These are phyloP conservation scores for Salix purpurea DNA, from an alignment of 345 rosid species.

Conservation along the genomic window DNA sequence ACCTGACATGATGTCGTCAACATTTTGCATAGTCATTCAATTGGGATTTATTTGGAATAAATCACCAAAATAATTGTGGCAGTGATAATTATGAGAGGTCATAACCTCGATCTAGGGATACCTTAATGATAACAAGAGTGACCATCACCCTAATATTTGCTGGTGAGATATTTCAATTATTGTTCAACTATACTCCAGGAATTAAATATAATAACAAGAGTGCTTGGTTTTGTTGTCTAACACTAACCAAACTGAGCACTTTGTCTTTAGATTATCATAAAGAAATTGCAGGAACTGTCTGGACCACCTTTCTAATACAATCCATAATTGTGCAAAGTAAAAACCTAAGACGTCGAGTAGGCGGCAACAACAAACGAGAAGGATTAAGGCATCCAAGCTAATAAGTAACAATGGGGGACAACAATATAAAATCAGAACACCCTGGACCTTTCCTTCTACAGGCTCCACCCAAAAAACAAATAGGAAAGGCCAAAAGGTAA, in stretches of 20 bases:
- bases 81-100: background rate
- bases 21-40: background rate
- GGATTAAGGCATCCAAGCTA: background rate
- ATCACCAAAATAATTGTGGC: background rate
- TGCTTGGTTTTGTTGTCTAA: too few species aligned
- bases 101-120: background rate
- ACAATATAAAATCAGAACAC: slow-evolving; percentile 1
- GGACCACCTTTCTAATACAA: background rate
- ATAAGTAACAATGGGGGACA: slow-evolving; percentile 6
- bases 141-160: background rate
- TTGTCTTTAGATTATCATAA: background rate
- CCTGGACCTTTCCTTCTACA: slow-evolving; percentile 11
- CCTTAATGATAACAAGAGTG: background rate
- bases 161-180: background rate
- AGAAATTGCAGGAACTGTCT: background rate
- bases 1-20: background rate
- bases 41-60: background rate
- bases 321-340: background rate
- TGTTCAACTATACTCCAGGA: background rate
- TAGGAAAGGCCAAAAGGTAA: slow-evolving; percentile 16
- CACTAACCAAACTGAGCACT: background rate
- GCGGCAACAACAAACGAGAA: slow-evolving; percentile 3
- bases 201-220: background rate
- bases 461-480: slow-evolving; percentile 34
- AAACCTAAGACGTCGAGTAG: background rate